Conservation (phyloP, 306 rosid genomes). For the Abrus pulchellus region DNA sequence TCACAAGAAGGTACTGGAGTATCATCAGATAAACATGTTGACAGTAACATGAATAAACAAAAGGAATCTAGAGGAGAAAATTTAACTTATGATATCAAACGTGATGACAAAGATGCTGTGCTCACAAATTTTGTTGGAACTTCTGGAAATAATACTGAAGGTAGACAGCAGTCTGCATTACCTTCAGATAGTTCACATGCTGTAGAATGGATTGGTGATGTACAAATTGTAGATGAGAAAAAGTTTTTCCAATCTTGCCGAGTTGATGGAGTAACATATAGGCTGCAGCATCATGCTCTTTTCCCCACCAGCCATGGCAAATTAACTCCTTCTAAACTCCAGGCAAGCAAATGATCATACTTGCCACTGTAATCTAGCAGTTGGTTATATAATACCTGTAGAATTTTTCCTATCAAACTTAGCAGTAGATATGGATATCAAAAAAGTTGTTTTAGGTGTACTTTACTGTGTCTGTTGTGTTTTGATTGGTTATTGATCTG, state of each 20-base stretch:
- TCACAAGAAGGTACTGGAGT: conserved; percentile 50
- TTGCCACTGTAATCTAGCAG: conserved; percentile 38
- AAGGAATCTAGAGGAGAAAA: conserved; percentile 57
- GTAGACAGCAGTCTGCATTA: conserved; percentile 52
- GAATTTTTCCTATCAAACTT: conserved; percentile 33
- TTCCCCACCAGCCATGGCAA: conserved; percentile 65
- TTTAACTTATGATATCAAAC: conserved; percentile 61
- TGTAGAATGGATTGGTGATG: conserved; percentile 84
- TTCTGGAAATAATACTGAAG: conserved; percentile 59
- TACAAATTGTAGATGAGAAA: conserved; percentile 59
- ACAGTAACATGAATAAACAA: conserved; percentile 38
- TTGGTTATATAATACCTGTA: conserved; percentile 36
- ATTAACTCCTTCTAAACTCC: conserved; percentile 78
- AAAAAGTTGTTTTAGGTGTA: conserved; percentile 18
- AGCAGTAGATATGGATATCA: conserved; percentile 17
- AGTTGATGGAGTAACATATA: conserved; percentile 72
- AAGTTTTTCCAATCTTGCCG: conserved; percentile 72
- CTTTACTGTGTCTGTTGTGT: conserved; percentile 18
- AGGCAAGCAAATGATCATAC: conserved; percentile 69
- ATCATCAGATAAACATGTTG: conserved; percentile 52
- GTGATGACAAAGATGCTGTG: conserved; percentile 58
- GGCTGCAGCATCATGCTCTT: conserved; percentile 79
- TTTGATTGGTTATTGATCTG: conserved; percentile 43
- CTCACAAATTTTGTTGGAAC: conserved; percentile 57
- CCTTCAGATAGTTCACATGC: conserved; percentile 60